phyloP scores from a whole-genome alignment of 257 asterid genomes.

The Solanum paucissectum region DNA sequence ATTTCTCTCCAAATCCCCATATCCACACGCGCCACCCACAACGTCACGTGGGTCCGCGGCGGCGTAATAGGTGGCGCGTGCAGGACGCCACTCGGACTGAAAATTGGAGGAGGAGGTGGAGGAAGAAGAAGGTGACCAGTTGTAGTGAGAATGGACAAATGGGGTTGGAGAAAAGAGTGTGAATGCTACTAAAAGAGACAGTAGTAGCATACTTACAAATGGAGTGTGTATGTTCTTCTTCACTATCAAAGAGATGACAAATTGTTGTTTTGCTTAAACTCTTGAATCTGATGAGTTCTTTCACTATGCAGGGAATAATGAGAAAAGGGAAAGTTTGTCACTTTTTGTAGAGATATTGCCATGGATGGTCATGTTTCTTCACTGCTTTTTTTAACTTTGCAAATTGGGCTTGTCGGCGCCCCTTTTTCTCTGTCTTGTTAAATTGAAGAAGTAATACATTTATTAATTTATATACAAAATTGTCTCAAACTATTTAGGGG shows the following conservation, averaged over 20 bases:
- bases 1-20: conserved; percentile 53
- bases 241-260: neutral
- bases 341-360: neutral
- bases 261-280: neutral
- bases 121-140: conserved; percentile 31
- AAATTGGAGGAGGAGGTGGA: conserved; percentile 29
- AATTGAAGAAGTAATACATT: neutral
- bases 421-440: neutral
- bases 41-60: conserved; percentile 62
- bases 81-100: conserved; percentile 70
- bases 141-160: conserved; percentile 38
- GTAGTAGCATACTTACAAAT: neutral
- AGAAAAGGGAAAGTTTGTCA: neutral
- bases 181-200: conserved; percentile 5
- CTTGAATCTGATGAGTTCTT: neutral
- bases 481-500: neutral
- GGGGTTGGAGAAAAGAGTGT: conserved; percentile 19
- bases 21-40: conserved; percentile 97
- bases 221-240: neutral
- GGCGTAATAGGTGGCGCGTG: conserved; percentile 87
- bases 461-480: too few relatives aligned
- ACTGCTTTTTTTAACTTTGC: neutral
- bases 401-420: neutral
- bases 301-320: neutral
- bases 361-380: neutral